Base-by-base conservation (phyloP, 768 basidiomycete genomes). In the Podaxis pistillaris region DNA sequence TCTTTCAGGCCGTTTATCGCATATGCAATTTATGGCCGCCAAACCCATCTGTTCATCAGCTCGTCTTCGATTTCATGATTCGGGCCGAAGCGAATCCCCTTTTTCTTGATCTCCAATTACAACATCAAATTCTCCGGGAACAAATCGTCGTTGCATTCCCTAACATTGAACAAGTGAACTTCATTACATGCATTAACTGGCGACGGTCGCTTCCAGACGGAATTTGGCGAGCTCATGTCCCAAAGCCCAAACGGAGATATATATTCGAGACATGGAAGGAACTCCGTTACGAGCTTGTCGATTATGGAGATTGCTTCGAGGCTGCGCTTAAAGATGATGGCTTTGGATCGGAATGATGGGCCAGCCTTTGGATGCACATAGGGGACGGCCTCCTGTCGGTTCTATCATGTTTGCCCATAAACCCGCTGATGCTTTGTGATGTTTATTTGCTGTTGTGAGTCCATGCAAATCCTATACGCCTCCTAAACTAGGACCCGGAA, bases 81-180 rank as follows among this genome's bases (percentile, higher is more conserved):
- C 7, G 1, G 11, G 51, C 28, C 4, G 51, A 52, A 12, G 36
- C 4, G 7, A 17, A 54, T 4, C 2, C 22, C 26, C 3, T 17
- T 5, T 44, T 28, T n/a, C 50, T 53, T 9, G 40, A 60, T 41
- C 59, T 60, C 37, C 50, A 17, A 13, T 46, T 26, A 17, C 59
- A 60, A 30, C 24, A 40, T 40, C n/a, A 41, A 26, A 24, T 60
- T 8, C 59, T 60, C 22, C 38, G 28, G 24, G 28, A 30, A 26
- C 12, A 40, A 15, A 44, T 60, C 13, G 7, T 33, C 1, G n/a
- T n/a, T 19, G 51, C 40, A 41, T 60, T 60, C 36, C 59, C 59
- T 3, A 52, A 44, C n/a, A 28, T 60, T 13, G 59, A 60, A 46
- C 59, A 53, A 36, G 59, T 60, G 12, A 60, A 60, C 37, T 60